Conservation (phyloP, 257 asterid species). For the Scutellaria minor region DNA sequence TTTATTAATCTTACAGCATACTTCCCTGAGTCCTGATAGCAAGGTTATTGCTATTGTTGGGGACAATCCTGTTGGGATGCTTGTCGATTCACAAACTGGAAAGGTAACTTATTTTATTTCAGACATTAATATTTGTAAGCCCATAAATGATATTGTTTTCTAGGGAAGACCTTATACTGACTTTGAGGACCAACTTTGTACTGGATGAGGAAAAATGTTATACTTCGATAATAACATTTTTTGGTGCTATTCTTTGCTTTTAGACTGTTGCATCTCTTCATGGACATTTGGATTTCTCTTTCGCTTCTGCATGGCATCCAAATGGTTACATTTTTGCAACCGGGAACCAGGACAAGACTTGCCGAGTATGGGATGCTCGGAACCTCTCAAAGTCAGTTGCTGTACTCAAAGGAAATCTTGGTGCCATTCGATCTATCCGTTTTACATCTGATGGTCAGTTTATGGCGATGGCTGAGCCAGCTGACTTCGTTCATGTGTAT, state of each 20-base stretch:
- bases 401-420: constrained; percentile 66
- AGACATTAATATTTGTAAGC: neutral
- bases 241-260: constrained; percentile 19
- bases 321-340: constrained; percentile 64
- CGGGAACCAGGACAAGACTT: constrained; percentile 78
- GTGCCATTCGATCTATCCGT: constrained; percentile 75
- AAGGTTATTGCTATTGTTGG: constrained; percentile 66
- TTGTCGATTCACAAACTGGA: constrained; percentile 71
- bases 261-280: constrained; percentile 54
- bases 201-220: neutral
- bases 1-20: constrained; percentile 50
- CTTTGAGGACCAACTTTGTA: neutral
- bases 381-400: constrained; percentile 61
- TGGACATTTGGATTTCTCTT: constrained; percentile 71
- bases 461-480: constrained; percentile 54
- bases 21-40: constrained; percentile 69
- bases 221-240: neutral
- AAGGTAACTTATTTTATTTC: constrained; percentile 49
- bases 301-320: constrained; percentile 80
- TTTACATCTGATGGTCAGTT: constrained; percentile 74
- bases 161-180: constrained; percentile 6
- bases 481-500: constrained; percentile 60
- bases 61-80: constrained; percentile 68
- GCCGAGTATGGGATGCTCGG: constrained; percentile 72
- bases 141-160: constrained; percentile 3